phyloP scores from a whole-genome alignment of 371 early-diverging fungal genomes.

The Neoconidiobolus thromboides region DNA sequence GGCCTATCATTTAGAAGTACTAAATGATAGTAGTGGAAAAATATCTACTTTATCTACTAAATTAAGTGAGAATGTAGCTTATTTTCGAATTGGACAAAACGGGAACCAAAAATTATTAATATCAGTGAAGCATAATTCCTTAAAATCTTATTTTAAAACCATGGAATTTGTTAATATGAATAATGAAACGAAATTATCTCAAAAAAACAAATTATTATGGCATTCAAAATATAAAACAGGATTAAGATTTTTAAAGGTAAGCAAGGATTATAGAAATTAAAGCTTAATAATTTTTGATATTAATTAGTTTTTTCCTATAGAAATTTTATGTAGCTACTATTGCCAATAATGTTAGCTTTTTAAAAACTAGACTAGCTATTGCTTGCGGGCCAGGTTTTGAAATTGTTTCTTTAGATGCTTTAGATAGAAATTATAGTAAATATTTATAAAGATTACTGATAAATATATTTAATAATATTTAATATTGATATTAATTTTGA shows the following conservation, averaged over 20 bases:
- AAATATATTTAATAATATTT: background rate
- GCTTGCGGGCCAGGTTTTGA: constrained; percentile 83
- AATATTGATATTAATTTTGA: background rate
- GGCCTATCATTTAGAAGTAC: constrained; percentile 42
- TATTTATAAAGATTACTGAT: background rate
- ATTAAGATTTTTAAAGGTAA: background rate
- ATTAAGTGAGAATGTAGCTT: constrained; percentile 54
- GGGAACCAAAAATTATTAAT: constrained; percentile 13
- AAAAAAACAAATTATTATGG: background rate
- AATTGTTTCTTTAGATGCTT: constrained; percentile 61
- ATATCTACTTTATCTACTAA: constrained; percentile 26
- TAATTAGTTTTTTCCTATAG: constrained; percentile 11
- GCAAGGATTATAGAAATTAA: background rate
- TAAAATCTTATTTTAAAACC: background rate
- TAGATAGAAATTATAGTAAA: constrained; percentile 31
- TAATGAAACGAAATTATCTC: background rate
- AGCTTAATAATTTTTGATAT: background rate
- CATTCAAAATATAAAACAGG: background rate
- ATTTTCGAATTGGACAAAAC: constrained; percentile 63
- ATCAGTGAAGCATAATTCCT: background rate
- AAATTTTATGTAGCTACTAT: constrained; percentile 82
- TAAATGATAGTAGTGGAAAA: constrained; percentile 22
- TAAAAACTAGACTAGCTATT: constrained; percentile 61
- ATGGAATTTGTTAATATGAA: constrained; percentile 2
- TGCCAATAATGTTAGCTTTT: constrained; percentile 50